Conservation (phyloP, 1,139 yeast genomes). For the Sugiyamaella paludigena region DNA sequence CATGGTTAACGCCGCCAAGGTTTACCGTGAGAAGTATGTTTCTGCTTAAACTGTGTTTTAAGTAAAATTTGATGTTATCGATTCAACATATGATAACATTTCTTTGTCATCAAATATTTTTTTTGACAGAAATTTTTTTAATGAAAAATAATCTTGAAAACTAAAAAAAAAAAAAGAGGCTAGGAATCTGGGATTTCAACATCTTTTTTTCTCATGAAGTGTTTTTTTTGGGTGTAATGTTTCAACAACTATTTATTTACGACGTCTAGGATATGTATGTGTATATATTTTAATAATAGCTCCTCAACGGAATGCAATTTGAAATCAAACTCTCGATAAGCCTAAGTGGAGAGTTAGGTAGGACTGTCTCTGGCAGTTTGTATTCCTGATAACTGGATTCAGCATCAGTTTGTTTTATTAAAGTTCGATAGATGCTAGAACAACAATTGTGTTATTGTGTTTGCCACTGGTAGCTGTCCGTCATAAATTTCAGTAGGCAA, state of each 20-base stretch:
- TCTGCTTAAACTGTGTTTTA: conserved; percentile 21
- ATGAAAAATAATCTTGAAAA: not conserved
- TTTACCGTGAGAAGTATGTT: conserved; percentile 61
- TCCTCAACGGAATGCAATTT: conserved; percentile 28
- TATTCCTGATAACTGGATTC: too few relatives aligned
- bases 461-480: too few relatives aligned
- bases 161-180: conserved; percentile 7
- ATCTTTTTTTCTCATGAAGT: conserved; percentile 22
- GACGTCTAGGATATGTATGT: conserved; percentile 21
- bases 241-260: conserved; percentile 26
- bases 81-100: conserved; percentile 14
- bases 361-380: too few relatives aligned
- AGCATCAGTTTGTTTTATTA: too few relatives aligned
- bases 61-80: conserved; percentile 1
- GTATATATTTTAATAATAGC: conserved; percentile 15
- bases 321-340: too few relatives aligned
- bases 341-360: too few relatives aligned
- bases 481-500: too few relatives aligned
- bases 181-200: conserved; percentile 30
- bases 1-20: conserved; percentile 99
- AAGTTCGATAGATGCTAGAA: too few relatives aligned
- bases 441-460: too few relatives aligned
- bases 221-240: conserved; percentile 20
- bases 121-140: not conserved
- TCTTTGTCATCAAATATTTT: not conserved